A percentile compares a stretch with the other conserved stretches of the same genome.
phyloP scores from a whole-genome alignment of 1,284 basidiomycete species.

The Cystobasidium pallidum region DNA sequence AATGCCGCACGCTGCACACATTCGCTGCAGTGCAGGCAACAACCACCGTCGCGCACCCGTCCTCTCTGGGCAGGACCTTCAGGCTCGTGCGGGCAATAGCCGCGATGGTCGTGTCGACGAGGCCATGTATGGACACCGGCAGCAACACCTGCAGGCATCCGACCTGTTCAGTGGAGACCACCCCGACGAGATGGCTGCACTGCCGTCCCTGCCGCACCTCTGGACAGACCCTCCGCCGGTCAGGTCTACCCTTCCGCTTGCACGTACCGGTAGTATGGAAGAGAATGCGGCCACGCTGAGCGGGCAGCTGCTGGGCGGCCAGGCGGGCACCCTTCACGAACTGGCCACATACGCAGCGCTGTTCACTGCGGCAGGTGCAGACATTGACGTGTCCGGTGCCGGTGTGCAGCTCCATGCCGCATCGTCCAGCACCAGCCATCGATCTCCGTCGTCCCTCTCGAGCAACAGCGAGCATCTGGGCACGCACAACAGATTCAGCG shows the following conservation, averaged over 20 bases:
- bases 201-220: neutral
- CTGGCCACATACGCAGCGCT: neutral
- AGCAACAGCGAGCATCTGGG: neutral
- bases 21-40: too few relatives aligned
- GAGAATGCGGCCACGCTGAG: too few relatives aligned
- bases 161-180: neutral
- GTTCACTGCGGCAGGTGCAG: neutral
- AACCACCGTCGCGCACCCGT: neutral
- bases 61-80: neutral
- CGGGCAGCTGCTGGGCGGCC: neutral
- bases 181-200: neutral
- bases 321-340: neutral
- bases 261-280: neutral
- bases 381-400: neutral
- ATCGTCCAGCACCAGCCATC: neutral
- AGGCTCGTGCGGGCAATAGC: conserved; percentile 12
- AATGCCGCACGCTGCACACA: neutral
- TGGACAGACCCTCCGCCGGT: neutral
- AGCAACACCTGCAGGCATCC: neutral
- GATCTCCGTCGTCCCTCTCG: conserved; percentile 4
- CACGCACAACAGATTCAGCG: conserved; percentile 2
- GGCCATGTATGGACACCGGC: neutral
- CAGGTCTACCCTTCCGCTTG: neutral
- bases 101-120: neutral
- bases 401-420: neutral